Evolutionary conservation across 2,329 filamentous ascomycete genomes (phyloP).

Genomic region (Chaetomium sp.): DNA sequence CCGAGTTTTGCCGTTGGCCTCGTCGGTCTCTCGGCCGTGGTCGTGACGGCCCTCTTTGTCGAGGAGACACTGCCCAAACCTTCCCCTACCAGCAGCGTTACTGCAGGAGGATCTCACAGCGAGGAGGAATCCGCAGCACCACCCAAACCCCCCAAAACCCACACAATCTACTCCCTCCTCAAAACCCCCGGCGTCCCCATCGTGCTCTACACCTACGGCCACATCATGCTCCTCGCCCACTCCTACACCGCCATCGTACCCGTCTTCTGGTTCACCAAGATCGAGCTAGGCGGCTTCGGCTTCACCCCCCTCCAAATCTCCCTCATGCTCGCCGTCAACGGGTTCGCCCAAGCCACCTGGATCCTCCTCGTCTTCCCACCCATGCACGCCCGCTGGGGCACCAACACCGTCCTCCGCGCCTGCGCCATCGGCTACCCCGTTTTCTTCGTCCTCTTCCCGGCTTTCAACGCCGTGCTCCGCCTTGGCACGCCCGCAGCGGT

Average conservation of each 20-base stretch:
- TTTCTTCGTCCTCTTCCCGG: constrained; percentile 50
- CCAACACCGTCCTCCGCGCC: constrained; percentile 54
- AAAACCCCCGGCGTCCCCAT: constrained; percentile 56
- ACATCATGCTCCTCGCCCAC: constrained; percentile 63
- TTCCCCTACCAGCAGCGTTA: background rate
- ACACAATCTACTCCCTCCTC: constrained; percentile 50
- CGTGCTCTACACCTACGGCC: constrained; percentile 59
- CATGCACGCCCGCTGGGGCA: constrained; percentile 60
- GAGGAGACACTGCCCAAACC: constrained; percentile 51
- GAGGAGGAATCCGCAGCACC: constrained; percentile 14
- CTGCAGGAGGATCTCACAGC: background rate
- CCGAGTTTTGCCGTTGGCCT: constrained; percentile 52
- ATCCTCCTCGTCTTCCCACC: constrained; percentile 63
- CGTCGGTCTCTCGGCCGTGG: constrained; percentile 47
- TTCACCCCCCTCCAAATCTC: constrained; percentile 60
- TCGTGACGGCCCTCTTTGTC: constrained; percentile 49
- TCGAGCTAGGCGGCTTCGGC: constrained; percentile 57
- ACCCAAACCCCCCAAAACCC: constrained; percentile 20
- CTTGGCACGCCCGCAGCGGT: constrained; percentile 32
- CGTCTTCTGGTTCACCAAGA: constrained; percentile 60
- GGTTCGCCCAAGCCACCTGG: constrained; percentile 63
- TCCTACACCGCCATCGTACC: constrained; percentile 65
- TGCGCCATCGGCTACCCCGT: constrained; percentile 57
- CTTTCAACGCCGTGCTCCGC: constrained; percentile 52
- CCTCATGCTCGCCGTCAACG: constrained; percentile 56